Conservation (phyloP, 768 basidiomycete species). For the Leccinum boreale region DNA sequence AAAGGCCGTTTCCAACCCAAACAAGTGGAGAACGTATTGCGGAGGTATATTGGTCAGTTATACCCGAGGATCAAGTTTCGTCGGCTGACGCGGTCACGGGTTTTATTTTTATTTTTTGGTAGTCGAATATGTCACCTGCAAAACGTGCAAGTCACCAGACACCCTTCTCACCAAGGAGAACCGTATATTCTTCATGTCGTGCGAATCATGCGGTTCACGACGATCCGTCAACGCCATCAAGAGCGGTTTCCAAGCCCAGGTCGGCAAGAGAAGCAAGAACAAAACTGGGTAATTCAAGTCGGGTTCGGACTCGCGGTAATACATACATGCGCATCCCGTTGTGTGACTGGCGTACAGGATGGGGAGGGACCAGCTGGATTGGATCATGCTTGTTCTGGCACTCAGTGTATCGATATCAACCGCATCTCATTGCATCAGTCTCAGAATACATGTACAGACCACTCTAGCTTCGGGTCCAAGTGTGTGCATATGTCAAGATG, state of each 20-base stretch:
- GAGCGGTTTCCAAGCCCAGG: constrained; percentile 97
- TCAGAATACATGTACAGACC: constrained; percentile 22
- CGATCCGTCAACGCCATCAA: constrained; percentile 96
- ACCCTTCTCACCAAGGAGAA: constrained; percentile 97
- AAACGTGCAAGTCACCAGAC: constrained; percentile 98
- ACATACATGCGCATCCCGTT: not conserved
- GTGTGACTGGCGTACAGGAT: constrained; percentile 1
- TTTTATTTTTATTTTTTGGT: not conserved
- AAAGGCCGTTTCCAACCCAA: constrained; percentile 98
- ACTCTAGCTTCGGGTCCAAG: not conserved
- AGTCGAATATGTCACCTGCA: constrained; percentile 99
- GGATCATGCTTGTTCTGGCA: constrained; percentile 3
- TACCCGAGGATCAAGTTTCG: not conserved
- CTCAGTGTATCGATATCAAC: constrained; percentile 7
- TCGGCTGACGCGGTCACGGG: not conserved
- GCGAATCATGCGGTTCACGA: constrained; percentile 86
- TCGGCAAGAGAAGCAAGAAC: constrained; percentile 83
- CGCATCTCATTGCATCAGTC: constrained; percentile 19
- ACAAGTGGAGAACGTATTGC: constrained; percentile 94
- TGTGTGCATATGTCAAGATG: constrained; percentile 11
- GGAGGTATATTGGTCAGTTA: constrained; percentile 89
- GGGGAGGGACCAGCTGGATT: not conserved
- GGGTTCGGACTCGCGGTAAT: not conserved
- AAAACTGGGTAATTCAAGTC: constrained; percentile 51
- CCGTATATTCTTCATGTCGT: constrained; percentile 97